Percentiles rank a stretch among this genome's conserved stretches.
These are phyloP conservation scores for Blastomyces silverae DNA, from an alignment of 2,329 filamentous ascomycete species.

Conservation along the genomic window DNA sequence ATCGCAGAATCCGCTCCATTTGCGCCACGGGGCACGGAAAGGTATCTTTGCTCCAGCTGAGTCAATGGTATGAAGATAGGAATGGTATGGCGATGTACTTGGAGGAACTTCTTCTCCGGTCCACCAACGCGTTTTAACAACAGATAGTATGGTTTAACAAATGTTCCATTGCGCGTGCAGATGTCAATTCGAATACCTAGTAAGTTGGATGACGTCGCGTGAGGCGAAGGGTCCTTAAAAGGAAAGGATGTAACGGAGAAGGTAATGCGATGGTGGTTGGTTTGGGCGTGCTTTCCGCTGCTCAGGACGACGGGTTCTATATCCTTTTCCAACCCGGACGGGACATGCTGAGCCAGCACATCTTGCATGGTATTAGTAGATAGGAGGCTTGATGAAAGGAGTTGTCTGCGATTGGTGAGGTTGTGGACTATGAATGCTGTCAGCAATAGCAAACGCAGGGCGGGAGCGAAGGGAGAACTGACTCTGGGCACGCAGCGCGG, in stretches of 20 bases:
- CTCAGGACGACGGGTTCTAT: constrained; percentile 32
- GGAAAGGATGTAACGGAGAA: constrained; percentile 43
- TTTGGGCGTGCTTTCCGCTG: constrained; percentile 30
- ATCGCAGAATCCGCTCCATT: constrained; percentile 18
- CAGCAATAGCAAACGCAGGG: constrained; percentile 12
- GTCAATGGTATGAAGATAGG: constrained; percentile 40
- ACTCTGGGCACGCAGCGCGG: constrained; percentile 39
- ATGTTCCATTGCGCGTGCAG: constrained; percentile 35
- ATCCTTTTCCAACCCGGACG: constrained; percentile 22
- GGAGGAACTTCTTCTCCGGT: constrained; percentile 25
- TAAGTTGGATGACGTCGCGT: constrained; percentile 27
- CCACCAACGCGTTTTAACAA: constrained; percentile 29
- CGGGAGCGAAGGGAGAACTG: constrained; percentile 17
- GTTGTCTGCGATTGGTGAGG: constrained; percentile 35
- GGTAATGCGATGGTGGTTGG: constrained; percentile 41
- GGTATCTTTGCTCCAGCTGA: constrained; percentile 34
- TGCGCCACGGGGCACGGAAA: constrained; percentile 25
- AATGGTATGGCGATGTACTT: constrained; percentile 42
- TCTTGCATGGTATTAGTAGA: constrained; percentile 36
- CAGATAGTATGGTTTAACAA: constrained; percentile 41
- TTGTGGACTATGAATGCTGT: constrained; percentile 31
- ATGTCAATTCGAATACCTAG: constrained; percentile 41
- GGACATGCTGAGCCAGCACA: constrained; percentile 22
- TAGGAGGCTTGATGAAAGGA: constrained; percentile 39
- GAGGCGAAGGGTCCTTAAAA: constrained; percentile 41